A percentile compares a stretch with the other conserved stretches of the same genome.
These are phyloP conservation scores for Leishmania major DNA, from an alignment of 208 protist genomes.

Conservation along the genomic window DNA sequence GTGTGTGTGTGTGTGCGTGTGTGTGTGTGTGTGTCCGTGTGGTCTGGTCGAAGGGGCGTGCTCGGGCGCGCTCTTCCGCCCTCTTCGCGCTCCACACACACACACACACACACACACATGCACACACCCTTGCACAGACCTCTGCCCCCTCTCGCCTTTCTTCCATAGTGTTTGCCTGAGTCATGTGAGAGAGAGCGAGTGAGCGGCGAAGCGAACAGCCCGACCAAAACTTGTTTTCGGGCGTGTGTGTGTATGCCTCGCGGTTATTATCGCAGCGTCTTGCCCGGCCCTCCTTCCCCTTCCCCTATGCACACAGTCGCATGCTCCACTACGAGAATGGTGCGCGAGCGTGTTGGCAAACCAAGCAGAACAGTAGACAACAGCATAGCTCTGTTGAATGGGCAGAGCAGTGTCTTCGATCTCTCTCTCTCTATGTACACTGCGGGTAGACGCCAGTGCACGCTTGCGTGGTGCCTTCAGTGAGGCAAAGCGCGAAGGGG, in stretches of 20 bases:
- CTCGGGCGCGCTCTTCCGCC: not conserved
- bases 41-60: not conserved
- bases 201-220: not conserved
- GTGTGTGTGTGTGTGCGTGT: constrained; percentile 9
- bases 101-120: constrained; percentile 3
- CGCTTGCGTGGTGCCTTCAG: not conserved
- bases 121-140: not conserved
- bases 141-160: constrained; percentile 5
- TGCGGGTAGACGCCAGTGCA: not conserved
- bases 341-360: not conserved
- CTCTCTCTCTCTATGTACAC: not conserved
- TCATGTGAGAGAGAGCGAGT: constrained; percentile 85
- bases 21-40: constrained; percentile 5
- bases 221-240: not conserved
- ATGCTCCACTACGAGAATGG: not conserved
- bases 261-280: not conserved
- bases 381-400: not conserved
- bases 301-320: not conserved
- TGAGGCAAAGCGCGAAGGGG: not conserved
- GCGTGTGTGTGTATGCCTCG: not conserved
- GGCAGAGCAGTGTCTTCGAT: not conserved
- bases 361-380: not conserved
- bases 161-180: constrained; percentile 73
- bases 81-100: not conserved
- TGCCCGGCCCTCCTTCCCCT: not conserved